Evolutionary conservation across 2,329 filamentous ascomycete genomes (phyloP), one percentile per base, ranked within the genome.

Genomic region (Magnaporthiopsis poae): DNA sequence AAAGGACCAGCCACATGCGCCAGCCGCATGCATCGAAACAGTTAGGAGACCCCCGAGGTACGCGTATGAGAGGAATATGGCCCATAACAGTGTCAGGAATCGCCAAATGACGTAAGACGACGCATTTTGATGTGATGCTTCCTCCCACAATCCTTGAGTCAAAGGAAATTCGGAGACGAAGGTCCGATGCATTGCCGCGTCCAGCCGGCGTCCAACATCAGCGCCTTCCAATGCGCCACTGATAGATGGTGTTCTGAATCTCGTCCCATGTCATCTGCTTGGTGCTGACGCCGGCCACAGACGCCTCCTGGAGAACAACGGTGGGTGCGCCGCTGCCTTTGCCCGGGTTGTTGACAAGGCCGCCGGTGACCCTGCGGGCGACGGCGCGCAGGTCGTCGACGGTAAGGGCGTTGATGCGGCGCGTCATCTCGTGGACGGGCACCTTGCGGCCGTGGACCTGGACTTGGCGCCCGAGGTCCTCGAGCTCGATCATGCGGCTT

Each of bases 381-480:
- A 98, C 94, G 63, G 92, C 83, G 39, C 91, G 83, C 70, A 99
- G 80, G 76, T 99, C 95, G 12, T 85, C 73, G 0, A 96, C 86
- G 0, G 90, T 96, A 67, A 99, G 81, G 7, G 81, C 82, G 74
- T 96, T 91, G 71, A 99, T 99, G 74, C 88, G 87, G 64, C 81
- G 81, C 74, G 94, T 96, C 94, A 99, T 98, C 75, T 98, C 93
- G 70, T 87, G 86, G 9, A 97, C 93, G 1, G 94, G 90, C 8
- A 98, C 86, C 80, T 97, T 96, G 71, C 87, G 86, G 29, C 94
- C 95, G 75, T 98, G 93, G n/a, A 97, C 91, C 80, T 98, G 95
- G 13, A 99, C 92, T 76, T 97, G 94, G 69, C 95, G 82, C 29
- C 95, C 95, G 0, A 99, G 84, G 75, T 99, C 95, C 78, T 99